Base-by-base conservation (phyloP, 1,139 yeast species). In the Sugiyamaella pinicola region DNA sequence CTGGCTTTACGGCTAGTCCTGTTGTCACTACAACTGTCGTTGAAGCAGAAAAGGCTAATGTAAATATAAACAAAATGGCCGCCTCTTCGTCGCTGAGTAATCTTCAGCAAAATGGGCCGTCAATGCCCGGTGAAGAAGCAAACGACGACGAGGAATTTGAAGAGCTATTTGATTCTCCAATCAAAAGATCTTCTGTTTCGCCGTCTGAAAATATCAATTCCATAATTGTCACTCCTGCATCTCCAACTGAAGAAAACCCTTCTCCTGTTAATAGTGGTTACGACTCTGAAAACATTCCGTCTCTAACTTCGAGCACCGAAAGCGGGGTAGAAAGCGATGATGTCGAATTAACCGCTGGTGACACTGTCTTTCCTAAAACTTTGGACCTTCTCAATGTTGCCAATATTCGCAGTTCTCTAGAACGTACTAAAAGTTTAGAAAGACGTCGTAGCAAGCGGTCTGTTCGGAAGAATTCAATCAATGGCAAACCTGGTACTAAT, bases 291-390 rank as follows among this genome's bases (percentile, higher is more conserved):
- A 51, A 55, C 17, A 55, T 60, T 19, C 64, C 64, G 2, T 61
- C 64, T 5, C 43, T 61, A 29, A 60, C 64, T 2, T 59, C 63
- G 2, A 58, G 63, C n/a, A 48, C 52, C 41, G 61, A 53, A 17
- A 57, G 57, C 35, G 51, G 52, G 5, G 42, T 42, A 17, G 62
- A 58, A 18, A 54, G 54, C 17, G 65, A 59, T 9, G 65, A 62
- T n/a, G 55, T 58, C n/a, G 52, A 59, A 38, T 49, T 61, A 28
- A 62, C 67, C 6, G 70, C 68, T 4, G 68, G 67, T 24, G 70
- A 68, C 44, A 69, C 74, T 4, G 69, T 71, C 8, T 70, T 69
- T 55, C 74, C 74, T 2, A 68, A 69, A 51, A 62, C 60, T 24
- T 63, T 71, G 45, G 72, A 67, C 37, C 54, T 61, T n/a, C 58